phyloP scores from a whole-genome alignment of 169 alveolate species.

The Theileria orientalis region DNA sequence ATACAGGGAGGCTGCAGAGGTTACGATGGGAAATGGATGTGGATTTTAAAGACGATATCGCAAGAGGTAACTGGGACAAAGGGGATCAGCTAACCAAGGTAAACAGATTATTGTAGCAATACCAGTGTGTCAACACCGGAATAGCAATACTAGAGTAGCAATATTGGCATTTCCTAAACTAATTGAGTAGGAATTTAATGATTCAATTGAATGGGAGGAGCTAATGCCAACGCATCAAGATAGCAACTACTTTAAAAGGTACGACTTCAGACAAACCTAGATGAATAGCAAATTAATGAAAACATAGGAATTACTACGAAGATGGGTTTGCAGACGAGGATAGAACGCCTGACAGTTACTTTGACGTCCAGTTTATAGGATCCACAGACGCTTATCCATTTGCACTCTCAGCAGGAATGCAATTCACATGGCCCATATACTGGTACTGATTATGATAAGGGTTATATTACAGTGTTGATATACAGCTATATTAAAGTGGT shows the following conservation, averaged over 20 bases:
- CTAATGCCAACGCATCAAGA: conserved; percentile 64
- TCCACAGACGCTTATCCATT: conserved; percentile 78
- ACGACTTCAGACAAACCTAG: background rate
- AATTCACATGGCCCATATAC: conserved; percentile 78
- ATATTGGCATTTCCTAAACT: too few relatives aligned
- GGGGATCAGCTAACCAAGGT: conserved; percentile 63
- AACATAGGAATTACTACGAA: conserved; percentile 69
- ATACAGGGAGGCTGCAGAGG: conserved; percentile 59
- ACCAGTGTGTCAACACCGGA: too few relatives aligned
- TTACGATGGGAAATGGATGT: conserved; percentile 72
- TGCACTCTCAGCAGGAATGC: conserved; percentile 78
- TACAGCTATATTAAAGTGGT: background rate
- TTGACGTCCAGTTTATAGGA: conserved; percentile 82
- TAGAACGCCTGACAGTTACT: conserved; percentile 71
- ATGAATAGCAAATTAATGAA: conserved; percentile 5
- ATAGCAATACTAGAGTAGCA: conserved; percentile 57
- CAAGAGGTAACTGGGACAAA: conserved; percentile 75
- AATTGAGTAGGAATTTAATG: conserved; percentile 70
- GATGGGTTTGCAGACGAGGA: conserved; percentile 76
- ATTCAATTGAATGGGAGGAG: conserved; percentile 78
- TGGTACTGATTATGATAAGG: conserved; percentile 28
- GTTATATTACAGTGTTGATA: background rate
- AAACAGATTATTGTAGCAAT: conserved; percentile 39
- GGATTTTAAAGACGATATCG: conserved; percentile 70
- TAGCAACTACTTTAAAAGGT: conserved; percentile 70